Conservation (phyloP, 345 rosid species). For the Camelina sativa region DNA sequence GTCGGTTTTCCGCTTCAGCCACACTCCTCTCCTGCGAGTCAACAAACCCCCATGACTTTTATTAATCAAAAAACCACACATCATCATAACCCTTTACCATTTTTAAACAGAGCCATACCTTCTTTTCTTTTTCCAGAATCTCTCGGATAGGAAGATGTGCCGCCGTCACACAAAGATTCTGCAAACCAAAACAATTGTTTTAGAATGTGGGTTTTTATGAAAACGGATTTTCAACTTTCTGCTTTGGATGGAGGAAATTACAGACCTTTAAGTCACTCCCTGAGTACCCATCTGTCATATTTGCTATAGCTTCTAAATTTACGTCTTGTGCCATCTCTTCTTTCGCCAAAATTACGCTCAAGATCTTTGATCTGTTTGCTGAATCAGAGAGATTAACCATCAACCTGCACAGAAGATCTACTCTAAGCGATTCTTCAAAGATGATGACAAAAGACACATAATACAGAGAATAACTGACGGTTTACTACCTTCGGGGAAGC, state of each 20-base stretch:
- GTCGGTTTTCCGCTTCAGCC: slow-evolving; percentile 68
- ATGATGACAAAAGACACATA: not conserved
- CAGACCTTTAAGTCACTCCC: slow-evolving; percentile 95
- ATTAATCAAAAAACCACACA: not conserved
- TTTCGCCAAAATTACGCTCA: slow-evolving; percentile 80
- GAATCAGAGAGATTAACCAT: slow-evolving; percentile 96
- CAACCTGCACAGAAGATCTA: slow-evolving; percentile 57
- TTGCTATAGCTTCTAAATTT: slow-evolving; percentile 79
- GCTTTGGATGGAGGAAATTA: slow-evolving; percentile 5
- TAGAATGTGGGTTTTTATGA: not conserved
- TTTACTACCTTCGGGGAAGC: slow-evolving; percentile 79
- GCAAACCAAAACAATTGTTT: slow-evolving; percentile 32
- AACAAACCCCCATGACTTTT: not conserved
- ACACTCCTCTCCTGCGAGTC: slow-evolving; percentile 63
- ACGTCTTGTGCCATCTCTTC: slow-evolving; percentile 78
- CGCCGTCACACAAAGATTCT: slow-evolving; percentile 94
- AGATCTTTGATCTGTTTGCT: slow-evolving; percentile 74
- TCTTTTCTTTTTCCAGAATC: slow-evolving; percentile 83
- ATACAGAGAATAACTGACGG: not conserved
- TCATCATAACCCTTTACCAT: not conserved
- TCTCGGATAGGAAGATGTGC: slow-evolving; percentile 96
- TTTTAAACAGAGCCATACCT: slow-evolving; percentile 55
- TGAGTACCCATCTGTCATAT: slow-evolving; percentile 93
- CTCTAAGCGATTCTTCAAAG: not conserved
- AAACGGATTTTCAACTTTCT: not conserved